Percentiles rank a stretch among this genome's conserved stretches.
Conservation (phyloP, 2,329 filamentous ascomycete genomes). For the Beauveria brongniartii region DNA sequence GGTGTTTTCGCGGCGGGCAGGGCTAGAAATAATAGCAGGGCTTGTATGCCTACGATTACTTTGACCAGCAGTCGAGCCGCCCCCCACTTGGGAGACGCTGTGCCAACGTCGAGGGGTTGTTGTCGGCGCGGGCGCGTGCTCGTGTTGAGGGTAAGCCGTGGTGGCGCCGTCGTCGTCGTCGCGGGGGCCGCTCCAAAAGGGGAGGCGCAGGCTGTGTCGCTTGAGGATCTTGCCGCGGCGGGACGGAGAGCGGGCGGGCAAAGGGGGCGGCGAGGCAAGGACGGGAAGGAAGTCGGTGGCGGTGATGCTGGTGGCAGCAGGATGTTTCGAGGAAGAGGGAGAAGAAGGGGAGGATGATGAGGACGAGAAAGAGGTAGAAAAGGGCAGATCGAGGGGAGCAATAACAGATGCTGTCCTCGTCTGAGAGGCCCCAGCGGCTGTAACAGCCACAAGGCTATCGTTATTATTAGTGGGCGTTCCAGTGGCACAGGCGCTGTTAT, state of each 20-base stretch:
- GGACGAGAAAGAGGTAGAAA: neutral
- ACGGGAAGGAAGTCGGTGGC: neutral
- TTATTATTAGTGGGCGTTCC: neutral
- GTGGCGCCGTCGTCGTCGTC: neutral
- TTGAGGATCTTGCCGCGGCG: neutral
- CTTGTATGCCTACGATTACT: neutral
- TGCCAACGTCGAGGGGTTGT: neutral
- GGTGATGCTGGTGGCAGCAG: neutral
- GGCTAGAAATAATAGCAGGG: neutral
- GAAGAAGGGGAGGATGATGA: neutral
- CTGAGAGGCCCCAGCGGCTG: neutral
- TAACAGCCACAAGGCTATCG: neutral
- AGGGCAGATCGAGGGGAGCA: neutral
- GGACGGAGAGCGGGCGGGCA: neutral
- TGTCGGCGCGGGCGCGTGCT: neutral
- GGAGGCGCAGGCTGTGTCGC: neutral
- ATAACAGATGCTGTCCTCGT: neutral
- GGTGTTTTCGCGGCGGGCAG: too few species aligned
- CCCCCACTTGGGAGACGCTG: slow-evolving; percentile 1
- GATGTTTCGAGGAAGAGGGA: neutral
- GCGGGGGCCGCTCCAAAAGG: slow-evolving; percentile 3
- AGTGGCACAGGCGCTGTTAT: neutral
- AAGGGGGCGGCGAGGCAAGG: neutral
- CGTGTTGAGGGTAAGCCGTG: neutral
- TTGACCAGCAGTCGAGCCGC: neutral